phyloP scores from a whole-genome alignment of 1,284 basidiomycete genomes.

The Bjerkandera adusta region DNA sequence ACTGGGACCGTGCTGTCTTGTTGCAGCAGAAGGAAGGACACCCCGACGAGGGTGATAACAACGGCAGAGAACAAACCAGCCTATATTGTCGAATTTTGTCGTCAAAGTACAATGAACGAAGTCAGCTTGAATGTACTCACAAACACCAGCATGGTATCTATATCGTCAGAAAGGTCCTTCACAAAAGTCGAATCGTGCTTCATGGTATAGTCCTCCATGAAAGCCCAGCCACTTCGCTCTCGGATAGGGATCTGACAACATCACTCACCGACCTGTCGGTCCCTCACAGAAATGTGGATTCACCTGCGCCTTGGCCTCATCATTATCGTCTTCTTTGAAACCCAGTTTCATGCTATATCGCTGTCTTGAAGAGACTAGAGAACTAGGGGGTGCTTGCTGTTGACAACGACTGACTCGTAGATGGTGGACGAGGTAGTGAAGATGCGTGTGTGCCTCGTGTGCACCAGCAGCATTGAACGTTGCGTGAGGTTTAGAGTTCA shows the following conservation, averaged over 20 bases:
- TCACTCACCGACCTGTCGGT: no score
- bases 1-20: not conserved
- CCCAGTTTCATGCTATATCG: not conserved
- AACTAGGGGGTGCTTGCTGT: no score
- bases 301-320: no score
- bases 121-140: not conserved
- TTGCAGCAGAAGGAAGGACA: not conserved
- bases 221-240: conserved; percentile 7
- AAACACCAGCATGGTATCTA: conserved; percentile 9
- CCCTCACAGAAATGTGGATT: no score
- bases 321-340: not conserved
- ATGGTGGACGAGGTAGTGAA: no score
- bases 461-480: no score
- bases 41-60: not conserved
- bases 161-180: conserved; percentile 1
- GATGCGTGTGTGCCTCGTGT: no score
- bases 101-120: not conserved
- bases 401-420: no score
- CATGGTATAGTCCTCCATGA: not conserved
- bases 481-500: no score
- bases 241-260: no score
- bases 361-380: no score
- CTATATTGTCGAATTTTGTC: not conserved
- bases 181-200: conserved; percentile 3
- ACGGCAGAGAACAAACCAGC: conserved; percentile 5